Conservation (phyloP, 108 stramenopile species). For the Cylindrotheca fusiformis region DNA sequence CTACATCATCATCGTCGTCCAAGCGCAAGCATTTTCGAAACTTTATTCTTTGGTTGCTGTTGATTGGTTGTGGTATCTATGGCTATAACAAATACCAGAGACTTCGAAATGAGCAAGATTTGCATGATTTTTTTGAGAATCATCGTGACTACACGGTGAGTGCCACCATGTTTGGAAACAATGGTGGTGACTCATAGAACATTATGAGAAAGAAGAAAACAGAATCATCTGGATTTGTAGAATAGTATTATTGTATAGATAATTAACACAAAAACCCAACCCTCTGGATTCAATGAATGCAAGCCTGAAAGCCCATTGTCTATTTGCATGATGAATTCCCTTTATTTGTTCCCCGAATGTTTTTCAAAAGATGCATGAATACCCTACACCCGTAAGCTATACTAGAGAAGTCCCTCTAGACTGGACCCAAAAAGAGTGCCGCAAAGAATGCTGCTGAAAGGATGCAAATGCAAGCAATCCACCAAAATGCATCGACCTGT, state of each 20-base stretch:
- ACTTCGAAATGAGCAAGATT: background rate
- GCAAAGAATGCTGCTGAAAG: background rate
- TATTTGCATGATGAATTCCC: too few relatives aligned
- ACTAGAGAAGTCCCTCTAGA: too few relatives aligned
- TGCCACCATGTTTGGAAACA: background rate
- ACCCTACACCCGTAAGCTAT: too few relatives aligned
- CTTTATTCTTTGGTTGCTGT: background rate
- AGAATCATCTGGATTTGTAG: too few relatives aligned
- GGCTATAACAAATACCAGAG: background rate
- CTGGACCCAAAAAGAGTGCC: slow-evolving; percentile 1
- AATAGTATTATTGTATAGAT: too few relatives aligned
- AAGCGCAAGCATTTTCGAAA: background rate
- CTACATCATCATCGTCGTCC: background rate
- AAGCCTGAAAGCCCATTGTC: too few relatives aligned
- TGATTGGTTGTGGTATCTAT: background rate
- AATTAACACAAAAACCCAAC: too few relatives aligned
- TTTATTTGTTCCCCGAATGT: too few relatives aligned
- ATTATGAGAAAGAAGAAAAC: too few relatives aligned
- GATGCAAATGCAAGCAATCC: background rate
- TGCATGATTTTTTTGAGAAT: background rate
- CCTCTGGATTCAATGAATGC: too few relatives aligned
- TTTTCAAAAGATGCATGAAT: too few relatives aligned
- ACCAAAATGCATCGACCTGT: background rate
- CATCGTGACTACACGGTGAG: background rate
- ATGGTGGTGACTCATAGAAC: too few relatives aligned